These are phyloP conservation scores for Glycine latifolia DNA, from an alignment of 306 rosid genomes.

Conservation along the genomic window DNA sequence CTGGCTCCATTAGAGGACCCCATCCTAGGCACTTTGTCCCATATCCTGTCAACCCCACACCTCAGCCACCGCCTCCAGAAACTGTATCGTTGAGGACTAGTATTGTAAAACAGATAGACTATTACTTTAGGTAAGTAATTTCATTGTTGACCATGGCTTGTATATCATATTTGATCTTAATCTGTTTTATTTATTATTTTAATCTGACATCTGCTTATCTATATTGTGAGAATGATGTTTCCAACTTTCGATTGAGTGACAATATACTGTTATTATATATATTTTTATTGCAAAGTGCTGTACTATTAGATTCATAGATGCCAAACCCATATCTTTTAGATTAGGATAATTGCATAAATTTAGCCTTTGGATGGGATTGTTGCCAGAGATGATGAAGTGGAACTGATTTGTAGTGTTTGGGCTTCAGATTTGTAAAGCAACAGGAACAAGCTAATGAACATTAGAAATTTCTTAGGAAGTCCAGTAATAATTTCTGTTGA, in stretches of 20 bases:
- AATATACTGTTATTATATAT: not conserved
- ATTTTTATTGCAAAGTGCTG: not conserved
- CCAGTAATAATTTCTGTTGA: not conserved
- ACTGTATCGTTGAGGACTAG: conserved; percentile 59
- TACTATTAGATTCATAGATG: not conserved
- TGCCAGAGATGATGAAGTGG: conserved; percentile 35
- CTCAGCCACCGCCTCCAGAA: conserved; percentile 63
- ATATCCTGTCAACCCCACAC: conserved; percentile 63
- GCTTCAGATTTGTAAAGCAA: conserved; percentile 9
- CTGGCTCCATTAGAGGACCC: conserved; percentile 75
- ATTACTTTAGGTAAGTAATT: conserved; percentile 80
- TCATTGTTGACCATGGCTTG: conserved; percentile 20
- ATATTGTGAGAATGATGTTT: conserved; percentile 29
- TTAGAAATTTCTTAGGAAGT: conserved; percentile 11
- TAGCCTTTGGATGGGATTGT: conserved; percentile 13
- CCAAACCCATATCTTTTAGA: conserved; percentile 19
- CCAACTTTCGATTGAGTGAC: not conserved
- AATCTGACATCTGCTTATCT: conserved; percentile 15
- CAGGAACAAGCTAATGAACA: conserved; percentile 5
- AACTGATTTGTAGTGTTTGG: conserved; percentile 29
- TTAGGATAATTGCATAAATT: conserved; percentile 32
- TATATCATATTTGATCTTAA: conserved; percentile 34
- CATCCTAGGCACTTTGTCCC: conserved; percentile 67
- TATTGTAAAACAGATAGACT: conserved; percentile 84
- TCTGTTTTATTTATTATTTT: conserved; percentile 13